phyloP scores from a whole-genome alignment of 2,329 filamentous ascomycete genomes.

The Xylariaceae sp. region DNA sequence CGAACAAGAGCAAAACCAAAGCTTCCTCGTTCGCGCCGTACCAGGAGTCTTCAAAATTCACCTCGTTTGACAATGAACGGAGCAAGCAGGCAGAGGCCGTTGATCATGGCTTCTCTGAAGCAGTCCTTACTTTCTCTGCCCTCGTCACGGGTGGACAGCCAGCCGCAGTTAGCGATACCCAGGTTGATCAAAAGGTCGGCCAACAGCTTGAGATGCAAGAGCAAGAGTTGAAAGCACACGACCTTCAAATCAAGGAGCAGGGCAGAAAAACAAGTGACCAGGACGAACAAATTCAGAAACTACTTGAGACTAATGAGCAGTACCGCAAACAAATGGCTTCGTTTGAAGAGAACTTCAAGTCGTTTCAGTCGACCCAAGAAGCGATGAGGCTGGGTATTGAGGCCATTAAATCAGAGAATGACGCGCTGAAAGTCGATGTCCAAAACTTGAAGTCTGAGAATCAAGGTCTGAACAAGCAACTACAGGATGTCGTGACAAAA shows the following conservation, averaged over 20 bases:
- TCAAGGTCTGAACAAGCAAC: conserved; percentile 6
- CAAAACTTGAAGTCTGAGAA: conserved; percentile 3
- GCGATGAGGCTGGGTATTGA: conserved; percentile 12
- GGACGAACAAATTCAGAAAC: conserved; percentile 15
- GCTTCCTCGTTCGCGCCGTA: conserved; percentile 22
- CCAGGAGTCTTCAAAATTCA: conserved; percentile 20
- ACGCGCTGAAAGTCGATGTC: neutral
- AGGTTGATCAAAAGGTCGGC: too few relatives aligned
- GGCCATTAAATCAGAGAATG: conserved; percentile 4
- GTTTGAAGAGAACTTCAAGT: conserved; percentile 1
- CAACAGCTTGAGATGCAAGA: too few relatives aligned
- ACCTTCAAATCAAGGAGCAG: too few relatives aligned
- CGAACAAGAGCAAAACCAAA: conserved; percentile 15
- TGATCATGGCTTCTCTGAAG: conserved; percentile 15
- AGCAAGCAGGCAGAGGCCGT: conserved; percentile 15
- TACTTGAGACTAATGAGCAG: conserved; percentile 6
- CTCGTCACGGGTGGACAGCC: too few relatives aligned
- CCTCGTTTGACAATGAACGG: conserved; percentile 14
- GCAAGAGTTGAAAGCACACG: too few relatives aligned
- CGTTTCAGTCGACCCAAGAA: conserved; percentile 5
- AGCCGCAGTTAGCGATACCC: too few relatives aligned
- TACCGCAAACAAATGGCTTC: conserved; percentile 1
- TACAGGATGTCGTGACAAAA: conserved; percentile 1
- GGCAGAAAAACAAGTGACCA: conserved; percentile 6
- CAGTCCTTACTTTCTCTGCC: conserved; percentile 1